Base-by-base conservation (phyloP, 495 filamentous ascomycete species). In the Pyrenula aspistea region DNA sequence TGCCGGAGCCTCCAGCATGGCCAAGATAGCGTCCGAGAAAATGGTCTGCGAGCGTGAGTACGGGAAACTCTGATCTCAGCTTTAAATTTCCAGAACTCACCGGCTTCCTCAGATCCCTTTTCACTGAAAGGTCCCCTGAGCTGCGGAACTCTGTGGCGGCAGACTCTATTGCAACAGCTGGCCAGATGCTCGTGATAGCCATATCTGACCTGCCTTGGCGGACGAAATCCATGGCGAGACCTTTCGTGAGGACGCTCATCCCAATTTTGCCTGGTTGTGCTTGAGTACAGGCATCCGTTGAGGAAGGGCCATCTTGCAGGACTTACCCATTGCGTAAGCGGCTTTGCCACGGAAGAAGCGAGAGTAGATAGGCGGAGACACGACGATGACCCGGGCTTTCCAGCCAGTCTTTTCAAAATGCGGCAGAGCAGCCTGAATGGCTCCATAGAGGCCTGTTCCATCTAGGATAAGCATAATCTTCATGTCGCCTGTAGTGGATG, bases 281-380 rank as follows among this genome's bases (percentile, higher is more conserved):
- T 42, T 15, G 15, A 42, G 15, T 15, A n/a, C n/a, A n/a, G n/a
- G n/a, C n/a, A n/a, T 42, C 4, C 31, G 4, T 4, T 42, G 4
- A 42, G 4, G 31, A 42, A 15, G 15, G 31, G 31, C 31, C 8
- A 15, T 4, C 31, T 42, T 15, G 15, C 31, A 25, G 24, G 52
- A 67, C 68, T 59, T 60, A 54, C 87, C 86, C 76, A 93, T 84
- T 0, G 89, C 89, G 71, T 94, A 94, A 19, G 85, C 87, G 0
- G 87, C 88, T 77, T 95, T 94, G 10, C 89, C 89, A 2, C 87
- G 67, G 63, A 92, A 91, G 66, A 94, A 94, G 19, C 89, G 75
- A 51, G 79, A 84, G 62, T 94, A 94, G 56, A 95, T 91, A 0
- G 89, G 89, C 50, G 89, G 89, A 57, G 82, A 85, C 22, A 95